These are phyloP conservation scores for Euphorbia celastroides DNA, from an alignment of 441 rosid genomes.

Conservation along the genomic window DNA sequence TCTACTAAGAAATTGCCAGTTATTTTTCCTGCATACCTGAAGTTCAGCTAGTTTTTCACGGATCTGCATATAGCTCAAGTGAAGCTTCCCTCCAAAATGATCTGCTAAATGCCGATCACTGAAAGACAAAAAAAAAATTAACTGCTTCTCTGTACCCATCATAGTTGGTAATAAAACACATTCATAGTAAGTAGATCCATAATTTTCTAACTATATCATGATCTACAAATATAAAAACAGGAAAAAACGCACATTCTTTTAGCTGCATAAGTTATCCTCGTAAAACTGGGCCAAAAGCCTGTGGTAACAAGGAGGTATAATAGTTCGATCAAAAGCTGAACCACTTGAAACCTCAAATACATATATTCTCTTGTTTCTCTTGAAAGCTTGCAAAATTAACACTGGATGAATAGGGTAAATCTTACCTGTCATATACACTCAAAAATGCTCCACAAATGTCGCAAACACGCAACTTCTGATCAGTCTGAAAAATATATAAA, in stretches of 20 bases:
- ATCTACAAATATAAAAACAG: conserved; percentile 60
- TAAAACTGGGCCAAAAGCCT: conserved; percentile 99
- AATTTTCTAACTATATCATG: conserved; percentile 51
- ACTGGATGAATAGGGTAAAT: conserved; percentile 21
- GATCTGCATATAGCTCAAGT: conserved; percentile 91
- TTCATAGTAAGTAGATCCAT: conserved; percentile 28
- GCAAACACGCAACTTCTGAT: conserved; percentile 98
- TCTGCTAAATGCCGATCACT: conserved; percentile 98
- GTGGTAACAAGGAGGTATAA: conserved; percentile 97
- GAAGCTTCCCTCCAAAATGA: conserved; percentile 99
- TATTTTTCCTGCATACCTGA: conserved; percentile 45
- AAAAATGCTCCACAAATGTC: conserved; percentile 99
- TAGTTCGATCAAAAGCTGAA: conserved; percentile 86
- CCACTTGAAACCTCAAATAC: conserved; percentile 75
- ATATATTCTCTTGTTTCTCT: conserved; percentile 41
- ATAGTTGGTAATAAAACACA: conserved; percentile 6
- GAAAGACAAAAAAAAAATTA: conserved; percentile 39
- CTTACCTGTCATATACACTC: conserved; percentile 98
- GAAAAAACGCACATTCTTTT: conserved; percentile 93
- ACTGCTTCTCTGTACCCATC: conserved; percentile 23
- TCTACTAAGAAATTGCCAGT: not conserved
- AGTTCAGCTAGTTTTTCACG: conserved; percentile 89
- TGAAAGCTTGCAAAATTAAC: conserved; percentile 21
- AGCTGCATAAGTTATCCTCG: conserved; percentile 99
- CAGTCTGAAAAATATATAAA: conserved; percentile 58